Base-by-base conservation (phyloP, 257 asterid species). In the Agastache rugosa region DNA sequence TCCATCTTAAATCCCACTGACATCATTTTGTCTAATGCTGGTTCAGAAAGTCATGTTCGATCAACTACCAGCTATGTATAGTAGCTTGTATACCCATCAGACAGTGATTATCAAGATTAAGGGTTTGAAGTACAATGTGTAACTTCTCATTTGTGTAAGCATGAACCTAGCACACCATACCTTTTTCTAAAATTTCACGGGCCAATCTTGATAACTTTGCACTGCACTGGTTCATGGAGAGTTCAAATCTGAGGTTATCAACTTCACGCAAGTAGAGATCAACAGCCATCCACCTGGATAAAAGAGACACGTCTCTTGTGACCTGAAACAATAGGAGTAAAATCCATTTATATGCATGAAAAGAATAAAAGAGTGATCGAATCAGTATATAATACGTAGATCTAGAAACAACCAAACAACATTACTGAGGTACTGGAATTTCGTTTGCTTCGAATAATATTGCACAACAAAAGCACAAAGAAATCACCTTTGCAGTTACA, bases 271-370 rank as follows among this genome's bases (percentile, higher is more conserved):
- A 62, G 72, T 89, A 92, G 37, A 94, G 96, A 82, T 94, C 99
- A 77, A 90, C 85, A 60, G 99, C 99, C 97, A 94, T 94, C 99
- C 99, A 94, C 82, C 99, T 86, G 39, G 99, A 92, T 64, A 92
- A 73, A 70, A 90, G 96, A 69, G 96, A 85, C 45, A 94, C 99
- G 81, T 90, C 93, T 80, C 81, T 89, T 50, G 97, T 94, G 60
- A 92, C 97, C 97, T 94, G 87, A 83, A 78, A 81, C 42, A 67
- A 79, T 19, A 61, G 62, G 27, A 34, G 54, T 64, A 54, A 72
- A 71, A 42, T 23, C 39, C 41, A 15, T 53, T 73, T 23, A 77
- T 56, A 8, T 42, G 76, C 63, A 84, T 76, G 54, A 3, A 59
- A 65, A 61, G 64, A 65, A 44, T 22, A 44, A 75, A 16, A 25